These are phyloP conservation scores for Mycena rebaudengoi DNA, from an alignment of 768 basidiomycete species.

Conservation along the genomic window DNA sequence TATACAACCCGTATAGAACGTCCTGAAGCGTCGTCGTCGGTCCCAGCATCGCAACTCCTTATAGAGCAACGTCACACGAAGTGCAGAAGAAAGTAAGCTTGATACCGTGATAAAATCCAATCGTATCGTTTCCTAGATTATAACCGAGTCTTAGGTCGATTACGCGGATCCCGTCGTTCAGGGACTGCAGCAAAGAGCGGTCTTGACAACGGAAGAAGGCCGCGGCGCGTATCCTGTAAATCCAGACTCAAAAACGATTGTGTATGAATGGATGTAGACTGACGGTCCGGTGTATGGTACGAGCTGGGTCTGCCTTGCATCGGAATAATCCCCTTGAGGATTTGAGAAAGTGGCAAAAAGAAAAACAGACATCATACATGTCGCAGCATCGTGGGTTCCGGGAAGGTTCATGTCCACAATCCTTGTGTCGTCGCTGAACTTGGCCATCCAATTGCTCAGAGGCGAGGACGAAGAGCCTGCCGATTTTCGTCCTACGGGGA, in stretches of 20 bases:
- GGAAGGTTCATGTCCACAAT: slow-evolving; percentile 61
- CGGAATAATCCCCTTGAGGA: slow-evolving; percentile 30
- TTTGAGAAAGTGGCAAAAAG: background rate
- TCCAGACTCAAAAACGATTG: too few relatives aligned
- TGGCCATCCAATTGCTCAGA: slow-evolving; percentile 58
- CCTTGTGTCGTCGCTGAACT: slow-evolving; percentile 48
- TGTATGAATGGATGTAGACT: background rate
- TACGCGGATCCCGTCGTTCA: slow-evolving; percentile 21
- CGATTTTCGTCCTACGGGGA: slow-evolving; percentile 42
- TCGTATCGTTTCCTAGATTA: slow-evolving; percentile 19
- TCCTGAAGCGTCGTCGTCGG: slow-evolving; percentile 57
- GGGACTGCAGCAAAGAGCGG: slow-evolving; percentile 8
- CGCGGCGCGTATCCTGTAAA: slow-evolving; percentile 4
- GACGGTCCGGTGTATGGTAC: slow-evolving; percentile 28
- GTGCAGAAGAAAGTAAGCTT: background rate
- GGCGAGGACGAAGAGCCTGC: slow-evolving; percentile 40
- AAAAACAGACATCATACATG: slow-evolving; percentile 40
- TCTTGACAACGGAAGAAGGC: slow-evolving; percentile 23
- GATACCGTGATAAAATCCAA: slow-evolving; percentile 23
- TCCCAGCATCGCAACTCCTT: slow-evolving; percentile 52
- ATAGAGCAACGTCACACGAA: background rate
- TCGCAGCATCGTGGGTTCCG: slow-evolving; percentile 59
- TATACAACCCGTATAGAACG: slow-evolving; percentile 58
- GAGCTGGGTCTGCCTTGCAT: slow-evolving; percentile 27
- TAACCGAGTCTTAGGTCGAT: slow-evolving; percentile 20